Percentiles rank a stretch among this genome's conserved stretches.
These are phyloP conservation scores for Colletotrichum falcatum DNA, from an alignment of 2,329 filamentous ascomycete species.

Conservation along the genomic window DNA sequence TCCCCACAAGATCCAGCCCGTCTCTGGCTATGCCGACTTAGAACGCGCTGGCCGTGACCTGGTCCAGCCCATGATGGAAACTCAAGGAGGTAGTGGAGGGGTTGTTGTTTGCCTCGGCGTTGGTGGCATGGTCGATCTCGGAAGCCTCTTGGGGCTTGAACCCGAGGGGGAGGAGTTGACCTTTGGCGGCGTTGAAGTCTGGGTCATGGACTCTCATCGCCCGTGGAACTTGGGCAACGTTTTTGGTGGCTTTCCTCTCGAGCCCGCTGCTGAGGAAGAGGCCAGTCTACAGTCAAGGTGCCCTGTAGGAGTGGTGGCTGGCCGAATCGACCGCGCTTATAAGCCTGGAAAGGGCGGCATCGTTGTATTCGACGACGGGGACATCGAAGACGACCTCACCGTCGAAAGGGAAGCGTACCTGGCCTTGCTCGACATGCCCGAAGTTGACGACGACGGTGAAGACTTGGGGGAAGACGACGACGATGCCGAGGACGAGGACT, in stretches of 20 bases:
- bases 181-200: slow-evolving; percentile 90
- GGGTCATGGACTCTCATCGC: slow-evolving; percentile 90
- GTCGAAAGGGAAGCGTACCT: slow-evolving; percentile 85
- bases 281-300: slow-evolving; percentile 63
- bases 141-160: slow-evolving; percentile 81
- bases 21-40: slow-evolving; percentile 92
- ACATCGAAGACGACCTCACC: slow-evolving; percentile 85
- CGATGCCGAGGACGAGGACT: slow-evolving; percentile 55
- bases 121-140: slow-evolving; percentile 90
- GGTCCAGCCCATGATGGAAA: slow-evolving; percentile 87
- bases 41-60: slow-evolving; percentile 82
- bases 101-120: slow-evolving; percentile 93
- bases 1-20: slow-evolving; percentile 95
- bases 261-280: slow-evolving; percentile 62
- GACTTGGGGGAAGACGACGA: slow-evolving; percentile 70
- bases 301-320: slow-evolving; percentile 76
- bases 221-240: slow-evolving; percentile 97
- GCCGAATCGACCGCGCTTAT: slow-evolving; percentile 78
- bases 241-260: slow-evolving; percentile 79
- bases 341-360: slow-evolving; percentile 86
- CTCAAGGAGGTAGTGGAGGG: slow-evolving; percentile 85
- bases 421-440: slow-evolving; percentile 90
- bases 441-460: slow-evolving; percentile 80
- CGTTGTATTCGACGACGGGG: slow-evolving; percentile 94
- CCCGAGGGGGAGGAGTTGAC: slow-evolving; percentile 73